Percentiles rank a stretch among this genome's conserved stretches.
These are phyloP conservation scores for bread wheat (Triticum aestivum) DNA, from an alignment of 176 grass and related monocot genomes.

Conservation along the genomic window DNA sequence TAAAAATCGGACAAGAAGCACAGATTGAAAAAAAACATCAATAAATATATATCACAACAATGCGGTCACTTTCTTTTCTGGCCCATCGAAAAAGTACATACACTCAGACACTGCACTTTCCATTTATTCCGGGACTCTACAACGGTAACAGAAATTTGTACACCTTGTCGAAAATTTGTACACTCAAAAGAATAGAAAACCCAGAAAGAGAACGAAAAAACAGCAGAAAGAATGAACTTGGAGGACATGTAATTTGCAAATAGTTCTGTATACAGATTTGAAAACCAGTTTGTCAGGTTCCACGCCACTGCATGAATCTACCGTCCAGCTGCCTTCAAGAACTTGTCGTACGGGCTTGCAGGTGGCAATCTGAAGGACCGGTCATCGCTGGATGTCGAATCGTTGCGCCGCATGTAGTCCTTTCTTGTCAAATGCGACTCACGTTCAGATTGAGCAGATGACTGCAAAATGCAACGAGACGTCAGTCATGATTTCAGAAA, in stretches of 20 bases:
- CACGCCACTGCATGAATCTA: constrained; percentile 23
- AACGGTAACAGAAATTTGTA: constrained; percentile 35
- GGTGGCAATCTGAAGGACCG: constrained; percentile 82
- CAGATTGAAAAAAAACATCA: neutral
- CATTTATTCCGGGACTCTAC: constrained; percentile 16
- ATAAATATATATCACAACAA: neutral
- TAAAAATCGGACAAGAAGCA: neutral
- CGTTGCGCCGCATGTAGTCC: constrained; percentile 42
- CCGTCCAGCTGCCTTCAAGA: constrained; percentile 90
- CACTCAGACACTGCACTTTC: neutral
- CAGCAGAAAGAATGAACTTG: neutral
- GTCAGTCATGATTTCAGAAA: neutral
- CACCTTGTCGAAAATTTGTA: constrained; percentile 40
- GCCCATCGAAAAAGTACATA: neutral
- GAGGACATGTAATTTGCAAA: neutral
- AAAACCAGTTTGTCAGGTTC: neutral
- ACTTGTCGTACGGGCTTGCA: constrained; percentile 93
- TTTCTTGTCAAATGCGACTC: constrained; percentile 42
- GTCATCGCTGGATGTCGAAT: constrained; percentile 67
- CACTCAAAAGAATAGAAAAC: constrained; percentile 27
- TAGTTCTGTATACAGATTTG: constrained; percentile 18
- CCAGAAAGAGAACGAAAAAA: neutral
- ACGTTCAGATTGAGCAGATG: constrained; percentile 28
- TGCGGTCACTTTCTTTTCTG: constrained; percentile 1
- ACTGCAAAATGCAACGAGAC: constrained; percentile 44